phyloP scores from a whole-genome alignment of 1,139 yeast genomes.

The Scheffersomyces insectosa region DNA sequence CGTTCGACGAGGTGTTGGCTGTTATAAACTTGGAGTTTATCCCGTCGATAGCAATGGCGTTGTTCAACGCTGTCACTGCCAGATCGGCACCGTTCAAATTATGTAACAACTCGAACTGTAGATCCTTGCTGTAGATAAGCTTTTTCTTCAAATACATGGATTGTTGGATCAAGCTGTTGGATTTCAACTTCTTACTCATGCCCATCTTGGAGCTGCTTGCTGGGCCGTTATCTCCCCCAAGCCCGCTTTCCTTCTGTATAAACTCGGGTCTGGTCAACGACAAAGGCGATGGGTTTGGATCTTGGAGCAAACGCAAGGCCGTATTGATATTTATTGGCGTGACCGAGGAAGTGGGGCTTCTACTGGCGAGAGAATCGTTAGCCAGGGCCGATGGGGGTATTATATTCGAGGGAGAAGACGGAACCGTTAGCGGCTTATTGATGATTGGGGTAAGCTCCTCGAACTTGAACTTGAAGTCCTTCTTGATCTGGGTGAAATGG shows the following conservation, averaged over 20 bases:
- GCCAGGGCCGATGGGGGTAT: background rate
- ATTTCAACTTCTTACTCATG: constrained; percentile 7
- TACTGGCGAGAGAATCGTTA: background rate
- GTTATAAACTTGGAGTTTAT: constrained; percentile 14
- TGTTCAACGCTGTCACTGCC: background rate
- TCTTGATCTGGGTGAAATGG: constrained; percentile 13
- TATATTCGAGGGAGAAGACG: background rate
- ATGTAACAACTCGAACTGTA: constrained; percentile 35
- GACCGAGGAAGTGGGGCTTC: constrained; percentile 1
- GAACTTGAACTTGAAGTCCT: constrained; percentile 35
- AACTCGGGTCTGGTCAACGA: constrained; percentile 10
- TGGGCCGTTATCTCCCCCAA: background rate
- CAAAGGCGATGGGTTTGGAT: constrained; percentile 24
- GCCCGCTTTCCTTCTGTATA: background rate
- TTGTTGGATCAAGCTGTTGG: constrained; percentile 16
- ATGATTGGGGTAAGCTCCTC: constrained; percentile 12
- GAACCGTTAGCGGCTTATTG: background rate
- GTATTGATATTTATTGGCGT: constrained; percentile 1
- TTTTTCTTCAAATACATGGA: constrained; percentile 32
- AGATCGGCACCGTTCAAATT: constrained; percentile 2
- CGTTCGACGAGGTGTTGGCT: constrained; percentile 3
- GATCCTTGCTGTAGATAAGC: constrained; percentile 37
- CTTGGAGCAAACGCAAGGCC: constrained; percentile 8
- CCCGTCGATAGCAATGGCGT: constrained; percentile 2
- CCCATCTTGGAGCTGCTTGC: constrained; percentile 6